A percentile compares a stretch with the other conserved stretches of the same genome.
phyloP scores from a whole-genome alignment of 495 filamentous ascomycete species.

The Daldinia decipiens region DNA sequence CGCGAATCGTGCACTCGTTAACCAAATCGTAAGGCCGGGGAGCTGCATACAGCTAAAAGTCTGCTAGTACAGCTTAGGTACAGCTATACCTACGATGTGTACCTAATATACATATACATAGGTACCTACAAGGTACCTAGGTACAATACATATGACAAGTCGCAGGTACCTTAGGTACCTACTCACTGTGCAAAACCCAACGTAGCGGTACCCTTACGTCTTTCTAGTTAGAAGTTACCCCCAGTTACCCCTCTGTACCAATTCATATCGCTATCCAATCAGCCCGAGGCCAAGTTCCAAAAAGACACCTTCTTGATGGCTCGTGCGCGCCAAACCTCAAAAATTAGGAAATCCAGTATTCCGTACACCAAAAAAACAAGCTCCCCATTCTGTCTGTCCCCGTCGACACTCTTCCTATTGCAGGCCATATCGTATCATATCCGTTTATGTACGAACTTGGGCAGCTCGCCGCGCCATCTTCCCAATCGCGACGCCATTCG shows the following conservation, averaged over 20 bases:
- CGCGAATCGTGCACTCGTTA: not conserved
- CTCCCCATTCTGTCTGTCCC: not conserved
- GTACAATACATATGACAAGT: not conserved
- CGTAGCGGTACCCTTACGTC: not conserved
- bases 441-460: not conserved
- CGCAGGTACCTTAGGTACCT: not conserved
- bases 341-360: not conserved
- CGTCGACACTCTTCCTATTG: not conserved
- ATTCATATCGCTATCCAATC: not conserved
- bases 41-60: conserved; percentile 6
- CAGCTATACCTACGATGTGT: not conserved
- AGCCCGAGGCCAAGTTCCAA: too few relatives aligned
- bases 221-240: not conserved
- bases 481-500: conserved; percentile 3
- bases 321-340: conserved; percentile 3
- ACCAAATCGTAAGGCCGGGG: not conserved
- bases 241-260: not conserved
- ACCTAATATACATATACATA: too few relatives aligned
- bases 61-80: too few relatives aligned
- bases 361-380: not conserved
- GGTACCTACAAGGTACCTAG: too few relatives aligned
- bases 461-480: conserved; percentile 18
- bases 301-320: not conserved
- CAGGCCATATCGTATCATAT: not conserved
- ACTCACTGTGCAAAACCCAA: not conserved